phyloP scores from a whole-genome alignment of 306 rosid genomes.

The Adenanthera pavonina region DNA sequence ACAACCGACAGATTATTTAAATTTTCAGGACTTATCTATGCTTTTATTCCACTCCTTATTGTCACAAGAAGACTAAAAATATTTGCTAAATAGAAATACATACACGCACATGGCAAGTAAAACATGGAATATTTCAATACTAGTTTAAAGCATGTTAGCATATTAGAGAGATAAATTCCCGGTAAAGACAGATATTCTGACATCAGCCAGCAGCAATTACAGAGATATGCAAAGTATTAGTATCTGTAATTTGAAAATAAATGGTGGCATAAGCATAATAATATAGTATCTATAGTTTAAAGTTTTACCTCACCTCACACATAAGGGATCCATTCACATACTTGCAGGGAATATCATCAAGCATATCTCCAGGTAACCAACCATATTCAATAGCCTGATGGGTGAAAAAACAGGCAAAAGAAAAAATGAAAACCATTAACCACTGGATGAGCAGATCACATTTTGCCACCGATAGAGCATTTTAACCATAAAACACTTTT shows the following conservation, averaged over 20 bases:
- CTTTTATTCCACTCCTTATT: not conserved
- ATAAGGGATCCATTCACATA: constrained; percentile 62
- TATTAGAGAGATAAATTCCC: not conserved
- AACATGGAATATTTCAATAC: not conserved
- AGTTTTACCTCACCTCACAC: constrained; percentile 63
- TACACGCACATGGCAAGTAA: not conserved
- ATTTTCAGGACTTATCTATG: not conserved
- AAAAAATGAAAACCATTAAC: not conserved
- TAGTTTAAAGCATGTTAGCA: not conserved
- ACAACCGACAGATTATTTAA: not conserved
- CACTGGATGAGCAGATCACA: constrained; percentile 5
- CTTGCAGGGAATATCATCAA: constrained; percentile 74
- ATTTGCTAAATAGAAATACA: not conserved
- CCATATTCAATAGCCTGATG: constrained; percentile 74
- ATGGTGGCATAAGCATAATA: not conserved
- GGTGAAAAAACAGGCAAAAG: not conserved
- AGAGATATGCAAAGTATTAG: not conserved
- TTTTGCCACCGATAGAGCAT: not conserved
- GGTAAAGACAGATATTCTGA: not conserved
- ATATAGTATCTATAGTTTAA: constrained; percentile 3
- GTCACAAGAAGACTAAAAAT: not conserved
- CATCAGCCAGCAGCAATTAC: not conserved
- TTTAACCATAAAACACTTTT: not conserved
- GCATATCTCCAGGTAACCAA: constrained; percentile 69
- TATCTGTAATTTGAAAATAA: not conserved